phyloP scores from a whole-genome alignment of 129 eudicot genomes.

The Mikania micrantha region DNA sequence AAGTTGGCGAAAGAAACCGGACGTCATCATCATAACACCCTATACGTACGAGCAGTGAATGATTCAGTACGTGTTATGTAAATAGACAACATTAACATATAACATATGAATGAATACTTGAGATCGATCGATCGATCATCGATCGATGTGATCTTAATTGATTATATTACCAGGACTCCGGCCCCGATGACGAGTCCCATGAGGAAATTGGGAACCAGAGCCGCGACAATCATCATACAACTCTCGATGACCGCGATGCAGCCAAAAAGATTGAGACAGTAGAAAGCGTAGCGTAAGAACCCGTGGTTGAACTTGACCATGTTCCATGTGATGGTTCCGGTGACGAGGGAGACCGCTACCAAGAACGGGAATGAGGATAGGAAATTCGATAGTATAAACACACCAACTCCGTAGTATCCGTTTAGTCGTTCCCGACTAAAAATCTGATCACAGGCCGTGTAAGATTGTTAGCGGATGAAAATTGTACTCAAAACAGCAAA shows the following conservation, averaged over 20 bases:
- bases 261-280: conserved; percentile 57
- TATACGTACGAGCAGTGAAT: no score
- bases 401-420: conserved; percentile 75
- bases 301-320: conserved; percentile 61
- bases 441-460: conserved; percentile 27
- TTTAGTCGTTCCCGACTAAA: conserved; percentile 61
- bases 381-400: conserved; percentile 59
- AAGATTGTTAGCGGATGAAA: neutral
- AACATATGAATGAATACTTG: no score
- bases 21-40: conserved; percentile 90
- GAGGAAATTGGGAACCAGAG: conserved; percentile 73
- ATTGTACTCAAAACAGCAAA: no score
- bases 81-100: no score
- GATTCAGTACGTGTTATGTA: neutral
- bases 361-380: conserved; percentile 69
- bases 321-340: conserved; percentile 62
- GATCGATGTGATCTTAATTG: conserved; percentile 12
- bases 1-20: conserved; percentile 77
- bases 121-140: no score
- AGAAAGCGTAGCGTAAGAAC: conserved; percentile 47
- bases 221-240: conserved; percentile 84
- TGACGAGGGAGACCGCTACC: conserved; percentile 45
- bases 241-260: conserved; percentile 69
- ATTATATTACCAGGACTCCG: conserved; percentile 76
- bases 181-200: conserved; percentile 74